These are phyloP conservation scores for Alternaria atra DNA, from an alignment of 2,329 filamentous ascomycete species.

Conservation along the genomic window DNA sequence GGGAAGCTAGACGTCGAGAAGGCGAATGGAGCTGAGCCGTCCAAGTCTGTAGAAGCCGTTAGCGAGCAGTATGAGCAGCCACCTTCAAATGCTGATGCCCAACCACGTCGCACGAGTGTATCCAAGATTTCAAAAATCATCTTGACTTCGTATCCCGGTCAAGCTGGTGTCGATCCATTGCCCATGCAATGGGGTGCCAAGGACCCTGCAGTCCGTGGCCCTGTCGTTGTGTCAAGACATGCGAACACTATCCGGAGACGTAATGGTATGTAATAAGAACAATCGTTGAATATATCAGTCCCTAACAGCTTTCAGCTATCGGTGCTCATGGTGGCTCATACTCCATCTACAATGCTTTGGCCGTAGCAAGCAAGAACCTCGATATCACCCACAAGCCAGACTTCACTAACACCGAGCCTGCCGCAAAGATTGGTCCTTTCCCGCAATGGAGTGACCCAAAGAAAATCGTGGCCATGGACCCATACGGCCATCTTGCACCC, in stretches of 20 bases:
- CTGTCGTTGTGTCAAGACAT: conserved; percentile 84
- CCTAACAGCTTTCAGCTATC: conserved; percentile 59
- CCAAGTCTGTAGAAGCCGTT: conserved; percentile 50
- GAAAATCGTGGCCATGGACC: conserved; percentile 98
- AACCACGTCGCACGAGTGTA: conserved; percentile 53
- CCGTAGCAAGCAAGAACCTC: conserved; percentile 89
- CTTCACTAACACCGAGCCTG: conserved; percentile 88
- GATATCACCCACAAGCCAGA: conserved; percentile 81
- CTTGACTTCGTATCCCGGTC: conserved; percentile 87
- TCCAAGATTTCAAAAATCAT: conserved; percentile 69
- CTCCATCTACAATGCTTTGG: conserved; percentile 92
- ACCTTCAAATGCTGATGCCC: conserved; percentile 41
- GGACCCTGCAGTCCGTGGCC: conserved; percentile 79
- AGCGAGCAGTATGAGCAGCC: conserved; percentile 53
- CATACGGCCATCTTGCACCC: conserved; percentile 85
- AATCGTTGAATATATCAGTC: neutral
- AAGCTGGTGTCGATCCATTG: conserved; percentile 92
- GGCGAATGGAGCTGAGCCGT: conserved; percentile 46
- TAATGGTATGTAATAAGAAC: conserved; percentile 68
- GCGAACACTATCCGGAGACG: conserved; percentile 78
- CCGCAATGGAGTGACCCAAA: conserved; percentile 87
- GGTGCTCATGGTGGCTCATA: conserved; percentile 88
- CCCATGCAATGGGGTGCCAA: conserved; percentile 85
- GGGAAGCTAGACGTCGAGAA: conserved; percentile 34
- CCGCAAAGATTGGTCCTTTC: conserved; percentile 87